Evolutionary conservation across 1,284 basidiomycete species (phyloP).

Genomic region (Blastosporella zonata): DNA sequence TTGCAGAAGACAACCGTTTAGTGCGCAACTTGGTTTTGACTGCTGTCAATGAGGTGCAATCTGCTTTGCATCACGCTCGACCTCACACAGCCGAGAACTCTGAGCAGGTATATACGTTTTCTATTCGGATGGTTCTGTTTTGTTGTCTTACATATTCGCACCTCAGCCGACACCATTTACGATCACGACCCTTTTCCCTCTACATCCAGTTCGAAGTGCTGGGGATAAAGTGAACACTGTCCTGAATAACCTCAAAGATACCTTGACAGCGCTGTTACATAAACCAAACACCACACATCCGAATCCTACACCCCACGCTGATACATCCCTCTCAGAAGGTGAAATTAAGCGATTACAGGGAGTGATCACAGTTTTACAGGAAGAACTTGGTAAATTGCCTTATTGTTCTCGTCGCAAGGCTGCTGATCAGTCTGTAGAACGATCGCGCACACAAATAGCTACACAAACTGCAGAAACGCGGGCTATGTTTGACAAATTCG

Average conservation of each 20-base stretch:
- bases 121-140: neutral
- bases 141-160: neutral
- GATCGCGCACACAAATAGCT: conserved; percentile 46
- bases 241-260: conserved; percentile 43
- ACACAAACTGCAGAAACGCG: conserved; percentile 43
- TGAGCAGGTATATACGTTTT: conserved; percentile 40
- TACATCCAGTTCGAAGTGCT: conserved; percentile 49
- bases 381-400: conserved; percentile 53
- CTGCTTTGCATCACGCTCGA: conserved; percentile 45
- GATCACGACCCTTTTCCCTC: conserved; percentile 56
- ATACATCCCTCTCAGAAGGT: conserved; percentile 22
- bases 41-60: conserved; percentile 67
- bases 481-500: conserved; percentile 50
- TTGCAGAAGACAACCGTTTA: conserved; percentile 69
- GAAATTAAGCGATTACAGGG: conserved; percentile 47
- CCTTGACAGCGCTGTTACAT: conserved; percentile 20
- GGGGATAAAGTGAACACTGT: conserved; percentile 50
- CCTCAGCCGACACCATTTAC: conserved; percentile 46
- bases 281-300: conserved; percentile 18
- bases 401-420: neutral
- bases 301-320: conserved; percentile 13
- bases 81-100: conserved; percentile 31
- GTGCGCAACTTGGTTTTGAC: conserved; percentile 69
- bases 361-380: conserved; percentile 45
- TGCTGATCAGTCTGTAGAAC: conserved; percentile 33